phyloP scores from a whole-genome alignment of 73 alveolate species.

The Paramecium bursaria region DNA sequence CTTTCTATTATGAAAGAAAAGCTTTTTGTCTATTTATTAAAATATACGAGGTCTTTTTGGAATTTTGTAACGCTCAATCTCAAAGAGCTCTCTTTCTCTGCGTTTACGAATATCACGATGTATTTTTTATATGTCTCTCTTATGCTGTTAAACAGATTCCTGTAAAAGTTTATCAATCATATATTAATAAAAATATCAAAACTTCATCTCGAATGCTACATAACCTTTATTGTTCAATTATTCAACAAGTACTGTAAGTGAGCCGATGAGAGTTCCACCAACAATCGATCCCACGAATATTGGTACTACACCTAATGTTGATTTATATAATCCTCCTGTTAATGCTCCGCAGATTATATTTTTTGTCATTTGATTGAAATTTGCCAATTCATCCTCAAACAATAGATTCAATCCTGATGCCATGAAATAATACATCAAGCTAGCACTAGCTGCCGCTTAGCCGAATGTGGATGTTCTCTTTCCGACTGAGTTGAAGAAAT shows the following conservation, averaged over 20 bases:
- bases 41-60: not conserved
- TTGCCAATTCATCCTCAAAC: conserved; percentile 67
- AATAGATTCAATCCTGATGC: conserved; percentile 65
- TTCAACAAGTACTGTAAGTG: conserved; percentile 42
- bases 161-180: not conserved
- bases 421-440: conserved; percentile 53
- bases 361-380: conserved; percentile 48
- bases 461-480: conserved; percentile 65
- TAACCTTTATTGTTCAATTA: not conserved
- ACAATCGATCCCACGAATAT: conserved; percentile 62
- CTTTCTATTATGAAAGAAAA: conserved; percentile 22
- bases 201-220: not conserved
- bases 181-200: not conserved
- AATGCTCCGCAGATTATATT: conserved; percentile 58
- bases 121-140: not conserved
- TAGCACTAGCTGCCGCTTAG: conserved; percentile 69
- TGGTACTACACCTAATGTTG: conserved; percentile 60
- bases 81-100: not conserved
- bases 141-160: not conserved
- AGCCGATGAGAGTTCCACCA: conserved; percentile 62
- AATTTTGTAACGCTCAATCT: not conserved
- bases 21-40: not conserved
- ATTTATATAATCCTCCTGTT: conserved; percentile 59
- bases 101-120: no score
- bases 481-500: conserved; percentile 66